phyloP scores from a whole-genome alignment of 73 alveolate genomes.

The Paramecium bursaria region DNA sequence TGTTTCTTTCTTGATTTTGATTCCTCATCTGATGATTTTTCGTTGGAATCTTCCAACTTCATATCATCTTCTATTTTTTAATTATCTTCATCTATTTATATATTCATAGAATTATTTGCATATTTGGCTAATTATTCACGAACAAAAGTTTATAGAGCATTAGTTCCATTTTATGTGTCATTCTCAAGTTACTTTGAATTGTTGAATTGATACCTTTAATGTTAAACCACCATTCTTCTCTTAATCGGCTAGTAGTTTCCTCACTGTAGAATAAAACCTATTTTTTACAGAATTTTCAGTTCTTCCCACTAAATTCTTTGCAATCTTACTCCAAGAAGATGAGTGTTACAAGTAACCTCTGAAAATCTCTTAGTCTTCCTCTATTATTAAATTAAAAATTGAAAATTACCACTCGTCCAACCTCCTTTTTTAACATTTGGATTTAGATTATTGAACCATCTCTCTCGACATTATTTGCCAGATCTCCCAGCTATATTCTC shows the following conservation, averaged over 20 bases:
- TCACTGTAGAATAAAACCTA: slow-evolving; percentile 69
- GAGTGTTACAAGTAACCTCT: slow-evolving; percentile 58
- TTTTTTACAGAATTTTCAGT: slow-evolving; percentile 71
- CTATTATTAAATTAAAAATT: not conserved
- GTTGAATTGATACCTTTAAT: slow-evolving; percentile 16
- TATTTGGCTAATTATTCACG: slow-evolving; percentile 13
- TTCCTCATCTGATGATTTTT: too few species aligned
- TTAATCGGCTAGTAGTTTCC: slow-evolving; percentile 67
- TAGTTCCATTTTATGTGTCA: slow-evolving; percentile 37
- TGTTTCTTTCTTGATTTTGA: slow-evolving; percentile 50
- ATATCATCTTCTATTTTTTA: slow-evolving; percentile 20
- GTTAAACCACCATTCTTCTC: slow-evolving; percentile 69
- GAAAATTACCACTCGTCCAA: slow-evolving; percentile 75
- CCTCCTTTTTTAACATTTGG: slow-evolving; percentile 93
- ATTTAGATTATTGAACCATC: slow-evolving; percentile 95
- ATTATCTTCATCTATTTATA: slow-evolving; percentile 38
- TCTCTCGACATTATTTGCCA: slow-evolving; percentile 96
- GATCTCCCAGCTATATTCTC: slow-evolving; percentile 80
- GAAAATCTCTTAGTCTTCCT: slow-evolving; percentile 67
- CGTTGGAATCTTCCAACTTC: slow-evolving; percentile 54
- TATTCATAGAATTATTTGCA: slow-evolving; percentile 7
- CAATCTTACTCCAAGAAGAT: slow-evolving; percentile 65
- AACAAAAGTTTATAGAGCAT: slow-evolving; percentile 27
- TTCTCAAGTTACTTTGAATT: slow-evolving; percentile 27
- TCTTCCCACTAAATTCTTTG: slow-evolving; percentile 68